Conservation (phyloP, 495 filamentous ascomycete genomes). For the Chaetomium fimeti region DNA sequence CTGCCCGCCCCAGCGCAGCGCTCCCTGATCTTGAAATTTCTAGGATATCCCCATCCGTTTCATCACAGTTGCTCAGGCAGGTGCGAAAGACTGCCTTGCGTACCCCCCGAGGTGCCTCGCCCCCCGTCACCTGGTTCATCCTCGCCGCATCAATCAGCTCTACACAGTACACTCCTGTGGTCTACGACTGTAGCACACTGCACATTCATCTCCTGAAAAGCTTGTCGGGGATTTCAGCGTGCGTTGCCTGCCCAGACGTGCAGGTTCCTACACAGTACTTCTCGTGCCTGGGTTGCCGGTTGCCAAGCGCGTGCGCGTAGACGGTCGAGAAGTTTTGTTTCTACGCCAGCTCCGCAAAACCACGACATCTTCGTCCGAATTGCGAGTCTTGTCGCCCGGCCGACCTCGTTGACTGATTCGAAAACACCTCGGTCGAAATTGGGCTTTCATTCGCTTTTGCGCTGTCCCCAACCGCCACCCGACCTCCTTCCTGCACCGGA, state of each 20-base stretch:
- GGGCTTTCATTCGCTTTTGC: conserved; percentile 12
- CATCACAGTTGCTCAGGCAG: conserved; percentile 3
- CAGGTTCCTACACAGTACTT: conserved; percentile 3
- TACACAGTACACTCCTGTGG: not conserved
- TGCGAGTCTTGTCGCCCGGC: conserved; percentile 16
- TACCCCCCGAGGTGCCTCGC: conserved; percentile 15
- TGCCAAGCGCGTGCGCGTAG: conserved; percentile 24
- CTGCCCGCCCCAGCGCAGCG: conserved; percentile 43
- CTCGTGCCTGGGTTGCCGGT: conserved; percentile 2
- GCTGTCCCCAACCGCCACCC: not conserved
- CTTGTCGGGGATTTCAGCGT: not conserved
- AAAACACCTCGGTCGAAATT: not conserved
- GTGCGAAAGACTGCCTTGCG: conserved; percentile 20
- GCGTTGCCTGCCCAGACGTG: conserved; percentile 8
- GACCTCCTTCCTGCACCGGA: not conserved
- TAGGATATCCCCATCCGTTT: not conserved
- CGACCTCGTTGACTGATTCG: conserved; percentile 7
- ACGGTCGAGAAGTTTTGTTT: conserved; percentile 26
- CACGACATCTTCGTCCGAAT: conserved; percentile 12
- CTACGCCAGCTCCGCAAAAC: conserved; percentile 23
- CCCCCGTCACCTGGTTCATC: conserved; percentile 17
- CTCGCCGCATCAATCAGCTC: conserved; percentile 3
- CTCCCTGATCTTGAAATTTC: conserved; percentile 18
- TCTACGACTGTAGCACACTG: conserved; percentile 3
- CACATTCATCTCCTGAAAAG: conserved; percentile 1